Evolutionary conservation across 768 basidiomycete genomes (phyloP).

Genomic region (Tylopilus vinaceipallidus): DNA sequence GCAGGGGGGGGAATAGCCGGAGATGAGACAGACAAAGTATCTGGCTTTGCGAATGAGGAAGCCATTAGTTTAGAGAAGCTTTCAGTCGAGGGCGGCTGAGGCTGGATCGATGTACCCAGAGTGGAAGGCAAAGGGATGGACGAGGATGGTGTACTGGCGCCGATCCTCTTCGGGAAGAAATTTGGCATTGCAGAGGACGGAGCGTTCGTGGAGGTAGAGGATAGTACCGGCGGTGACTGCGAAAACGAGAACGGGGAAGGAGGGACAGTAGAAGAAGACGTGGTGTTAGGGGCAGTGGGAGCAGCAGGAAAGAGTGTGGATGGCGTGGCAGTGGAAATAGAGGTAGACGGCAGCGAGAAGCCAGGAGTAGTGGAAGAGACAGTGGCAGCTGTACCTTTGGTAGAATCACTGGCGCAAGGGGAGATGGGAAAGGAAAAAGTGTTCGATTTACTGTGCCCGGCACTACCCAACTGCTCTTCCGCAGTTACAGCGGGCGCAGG

Average conservation of each 20-base stretch:
- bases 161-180: slow-evolving; percentile 32
- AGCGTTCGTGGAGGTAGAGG: neutral
- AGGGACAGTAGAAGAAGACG: slow-evolving; percentile 9
- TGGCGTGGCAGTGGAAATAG: slow-evolving; percentile 21
- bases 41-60: slow-evolving; percentile 18
- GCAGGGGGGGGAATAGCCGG: slow-evolving; percentile 5
- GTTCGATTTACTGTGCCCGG: slow-evolving; percentile 14
- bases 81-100: slow-evolving; percentile 8
- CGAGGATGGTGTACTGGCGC: slow-evolving; percentile 5
- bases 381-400: slow-evolving; percentile 2
- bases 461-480: slow-evolving; percentile 5
- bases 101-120: slow-evolving; percentile 6
- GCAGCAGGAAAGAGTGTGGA: slow-evolving; percentile 13
- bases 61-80: slow-evolving; percentile 9
- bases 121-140: slow-evolving; percentile 7
- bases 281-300: slow-evolving; percentile 5
- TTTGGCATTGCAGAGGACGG: slow-evolving; percentile 23
- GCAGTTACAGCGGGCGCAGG: slow-evolving; percentile 17
- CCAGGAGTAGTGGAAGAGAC: slow-evolving; percentile 16
- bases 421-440: slow-evolving; percentile 15
- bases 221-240: slow-evolving; percentile 12
- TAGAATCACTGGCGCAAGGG: slow-evolving; percentile 6
- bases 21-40: slow-evolving; percentile 24
- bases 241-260: slow-evolving; percentile 16
- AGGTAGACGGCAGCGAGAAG: slow-evolving; percentile 26